phyloP scores from a whole-genome alignment of 768 basidiomycete genomes.

The Hericium rajendrae region DNA sequence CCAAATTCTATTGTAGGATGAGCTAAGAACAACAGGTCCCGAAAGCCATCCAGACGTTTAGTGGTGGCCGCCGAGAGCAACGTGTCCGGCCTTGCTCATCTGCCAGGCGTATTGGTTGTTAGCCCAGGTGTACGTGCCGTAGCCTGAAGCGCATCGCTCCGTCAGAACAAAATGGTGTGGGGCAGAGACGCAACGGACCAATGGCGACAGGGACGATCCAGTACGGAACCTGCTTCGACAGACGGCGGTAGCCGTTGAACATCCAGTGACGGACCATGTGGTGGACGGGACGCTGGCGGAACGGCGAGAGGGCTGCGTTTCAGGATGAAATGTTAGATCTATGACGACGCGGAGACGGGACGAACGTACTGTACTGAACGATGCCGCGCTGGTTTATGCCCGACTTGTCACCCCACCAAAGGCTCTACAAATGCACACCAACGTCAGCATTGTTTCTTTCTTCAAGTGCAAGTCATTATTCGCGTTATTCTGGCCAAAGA shows the following conservation, averaged over 20 bases:
- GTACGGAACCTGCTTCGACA: slow-evolving; percentile 64
- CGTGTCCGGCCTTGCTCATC: slow-evolving; percentile 68
- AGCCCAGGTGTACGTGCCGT: slow-evolving; percentile 71
- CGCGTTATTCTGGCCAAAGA: neutral
- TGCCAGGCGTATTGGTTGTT: slow-evolving; percentile 50
- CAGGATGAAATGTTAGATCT: neutral
- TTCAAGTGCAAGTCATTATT: too few species aligned
- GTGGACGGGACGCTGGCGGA: slow-evolving; percentile 60
- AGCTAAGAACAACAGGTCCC: too few species aligned
- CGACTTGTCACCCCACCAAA: slow-evolving; percentile 81
- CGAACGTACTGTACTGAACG: slow-evolving; percentile 60
- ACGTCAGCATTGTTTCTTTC: neutral
- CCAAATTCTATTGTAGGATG: too few species aligned
- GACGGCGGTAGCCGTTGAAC: slow-evolving; percentile 73
- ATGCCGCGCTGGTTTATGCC: slow-evolving; percentile 66
- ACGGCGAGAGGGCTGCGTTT: slow-evolving; percentile 63
- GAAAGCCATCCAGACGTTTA: neutral
- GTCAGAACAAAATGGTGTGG: neutral
- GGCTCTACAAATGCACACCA: slow-evolving; percentile 36
- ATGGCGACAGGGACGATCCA: slow-evolving; percentile 62
- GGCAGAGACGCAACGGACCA: slow-evolving; percentile 40
- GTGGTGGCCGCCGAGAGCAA: slow-evolving; percentile 27
- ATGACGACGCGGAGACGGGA: neutral
- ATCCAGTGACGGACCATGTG: slow-evolving; percentile 62
- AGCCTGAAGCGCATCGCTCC: slow-evolving; percentile 38